Evolutionary conservation across 2,329 filamentous ascomycete genomes (phyloP).

Genomic region (Aspergillus ustus): DNA sequence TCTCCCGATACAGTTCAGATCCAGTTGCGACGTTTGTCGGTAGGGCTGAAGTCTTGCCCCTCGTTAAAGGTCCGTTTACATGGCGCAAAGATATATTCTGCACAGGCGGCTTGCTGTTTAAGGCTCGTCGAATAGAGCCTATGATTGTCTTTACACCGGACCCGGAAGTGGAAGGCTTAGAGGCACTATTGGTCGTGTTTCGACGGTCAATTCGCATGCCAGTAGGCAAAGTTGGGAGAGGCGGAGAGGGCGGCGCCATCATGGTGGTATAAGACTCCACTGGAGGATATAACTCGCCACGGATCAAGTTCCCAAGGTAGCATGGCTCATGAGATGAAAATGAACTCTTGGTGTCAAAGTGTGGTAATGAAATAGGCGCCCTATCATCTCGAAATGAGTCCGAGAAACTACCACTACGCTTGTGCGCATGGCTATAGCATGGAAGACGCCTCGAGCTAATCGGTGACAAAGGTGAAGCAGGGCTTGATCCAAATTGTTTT

Average conservation of each 20-base stretch:
- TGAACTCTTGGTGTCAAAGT: slow-evolving; percentile 46
- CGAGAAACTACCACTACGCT: slow-evolving; percentile 83
- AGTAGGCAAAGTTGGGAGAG: slow-evolving; percentile 37
- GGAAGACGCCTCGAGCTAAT: slow-evolving; percentile 50
- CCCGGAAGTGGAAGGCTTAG: slow-evolving; percentile 33
- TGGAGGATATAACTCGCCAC: slow-evolving; percentile 83
- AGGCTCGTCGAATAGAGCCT: slow-evolving; percentile 79
- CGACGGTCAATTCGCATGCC: slow-evolving; percentile 32
- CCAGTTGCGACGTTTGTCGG: slow-evolving; percentile 52
- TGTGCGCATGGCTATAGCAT: slow-evolving; percentile 64
- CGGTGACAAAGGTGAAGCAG: slow-evolving; percentile 34
- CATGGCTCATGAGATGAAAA: slow-evolving; percentile 64
- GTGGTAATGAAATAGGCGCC: slow-evolving; percentile 55
- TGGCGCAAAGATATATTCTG: slow-evolving; percentile 39
- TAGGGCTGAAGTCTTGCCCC: slow-evolving; percentile 47
- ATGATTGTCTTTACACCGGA: slow-evolving; percentile 85
- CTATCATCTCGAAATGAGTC: slow-evolving; percentile 78
- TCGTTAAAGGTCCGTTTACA: slow-evolving; percentile 39
- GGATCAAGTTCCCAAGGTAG: slow-evolving; percentile 81
- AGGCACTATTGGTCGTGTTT: slow-evolving; percentile 34
- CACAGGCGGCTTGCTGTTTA: slow-evolving; percentile 64
- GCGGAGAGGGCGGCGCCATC: slow-evolving; percentile 56
- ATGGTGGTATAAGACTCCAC: slow-evolving; percentile 79
- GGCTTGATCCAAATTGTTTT: slow-evolving; percentile 34
- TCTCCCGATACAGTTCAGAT: slow-evolving; percentile 49